A percentile compares a stretch with the other conserved stretches of the same genome.
These are phyloP conservation scores for Haplosporangium sp. DNA, from an alignment of 371 early-diverging fungal species.

Conservation along the genomic window DNA sequence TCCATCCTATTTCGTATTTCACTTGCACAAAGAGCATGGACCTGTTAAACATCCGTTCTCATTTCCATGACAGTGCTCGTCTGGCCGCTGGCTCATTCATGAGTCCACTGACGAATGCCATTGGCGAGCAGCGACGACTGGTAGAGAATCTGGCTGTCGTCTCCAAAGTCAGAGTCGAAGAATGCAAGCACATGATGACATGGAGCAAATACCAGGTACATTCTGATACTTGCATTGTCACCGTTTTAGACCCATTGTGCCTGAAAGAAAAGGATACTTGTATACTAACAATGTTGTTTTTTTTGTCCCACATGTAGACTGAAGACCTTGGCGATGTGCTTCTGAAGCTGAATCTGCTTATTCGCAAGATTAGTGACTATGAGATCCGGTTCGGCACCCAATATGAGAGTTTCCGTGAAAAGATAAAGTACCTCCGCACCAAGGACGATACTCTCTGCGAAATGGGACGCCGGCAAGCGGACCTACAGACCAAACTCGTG, in stretches of 20 bases:
- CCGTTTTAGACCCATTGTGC: background rate
- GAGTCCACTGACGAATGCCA: constrained; percentile 24
- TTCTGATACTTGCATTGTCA: background rate
- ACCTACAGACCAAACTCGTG: constrained; percentile 42
- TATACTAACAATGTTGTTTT: background rate
- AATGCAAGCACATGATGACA: constrained; percentile 56
- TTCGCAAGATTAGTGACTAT: constrained; percentile 55
- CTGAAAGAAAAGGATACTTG: background rate
- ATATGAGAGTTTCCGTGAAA: constrained; percentile 51
- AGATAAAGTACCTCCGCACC: constrained; percentile 53
- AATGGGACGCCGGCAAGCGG: constrained; percentile 49
- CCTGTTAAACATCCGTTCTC: constrained; percentile 31
- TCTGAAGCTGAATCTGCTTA: constrained; percentile 48
- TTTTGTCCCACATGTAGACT: constrained; percentile 10
- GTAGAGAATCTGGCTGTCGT: constrained; percentile 48
- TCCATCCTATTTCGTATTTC: no score
- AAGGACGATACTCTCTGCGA: constrained; percentile 55
- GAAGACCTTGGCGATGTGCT: constrained; percentile 49
- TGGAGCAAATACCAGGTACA: constrained; percentile 50
- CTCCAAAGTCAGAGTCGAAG: constrained; percentile 52
- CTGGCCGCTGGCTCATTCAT: constrained; percentile 53
- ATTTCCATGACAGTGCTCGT: constrained; percentile 37
- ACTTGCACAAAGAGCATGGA: constrained; percentile 21
- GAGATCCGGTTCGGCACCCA: constrained; percentile 49
- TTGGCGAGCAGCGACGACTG: constrained; percentile 49